phyloP scores from a whole-genome alignment of 768 basidiomycete species.

The Boletus huronensis region DNA sequence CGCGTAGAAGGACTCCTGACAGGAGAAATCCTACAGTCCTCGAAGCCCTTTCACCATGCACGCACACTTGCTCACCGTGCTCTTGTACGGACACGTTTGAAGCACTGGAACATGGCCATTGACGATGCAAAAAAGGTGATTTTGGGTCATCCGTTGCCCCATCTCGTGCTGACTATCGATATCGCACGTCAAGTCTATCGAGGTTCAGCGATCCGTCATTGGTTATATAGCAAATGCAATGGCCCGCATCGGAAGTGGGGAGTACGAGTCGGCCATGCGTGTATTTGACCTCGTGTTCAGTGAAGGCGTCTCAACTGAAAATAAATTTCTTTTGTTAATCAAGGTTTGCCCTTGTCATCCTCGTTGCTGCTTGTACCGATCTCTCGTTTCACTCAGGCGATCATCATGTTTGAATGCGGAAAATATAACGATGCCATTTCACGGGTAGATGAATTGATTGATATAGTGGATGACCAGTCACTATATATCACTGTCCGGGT shows the following conservation, averaged over 20 bases:
- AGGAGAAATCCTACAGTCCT: background rate
- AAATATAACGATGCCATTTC: slow-evolving; percentile 4
- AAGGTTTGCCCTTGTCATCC: background rate
- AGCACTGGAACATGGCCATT: background rate
- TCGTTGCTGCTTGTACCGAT: background rate
- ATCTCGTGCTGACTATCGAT: background rate
- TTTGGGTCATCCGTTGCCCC: fast-evolving
- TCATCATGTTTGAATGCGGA: slow-evolving; percentile 7
- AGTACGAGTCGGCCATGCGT: background rate
- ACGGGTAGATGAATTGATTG: slow-evolving; percentile 3
- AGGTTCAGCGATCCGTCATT: slow-evolving; percentile 4
- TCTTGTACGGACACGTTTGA: background rate
- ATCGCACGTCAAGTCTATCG: slow-evolving; percentile 2
- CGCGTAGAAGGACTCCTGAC: background rate
- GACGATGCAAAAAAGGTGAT: slow-evolving; percentile 6
- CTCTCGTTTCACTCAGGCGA: background rate
- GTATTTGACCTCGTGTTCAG: slow-evolving; percentile 10
- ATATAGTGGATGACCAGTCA: background rate
- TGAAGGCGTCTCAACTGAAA: background rate
- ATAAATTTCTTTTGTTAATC: slow-evolving; percentile 6
- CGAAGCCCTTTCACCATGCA: background rate
- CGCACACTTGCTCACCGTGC: slow-evolving; percentile 1
- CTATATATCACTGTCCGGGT: slow-evolving; percentile 1
- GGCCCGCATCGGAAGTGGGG: background rate
- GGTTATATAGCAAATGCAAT: slow-evolving; percentile 11